Conservation (phyloP, 192 early-diverging fungal species). For the Haplosporangium gracile region DNA sequence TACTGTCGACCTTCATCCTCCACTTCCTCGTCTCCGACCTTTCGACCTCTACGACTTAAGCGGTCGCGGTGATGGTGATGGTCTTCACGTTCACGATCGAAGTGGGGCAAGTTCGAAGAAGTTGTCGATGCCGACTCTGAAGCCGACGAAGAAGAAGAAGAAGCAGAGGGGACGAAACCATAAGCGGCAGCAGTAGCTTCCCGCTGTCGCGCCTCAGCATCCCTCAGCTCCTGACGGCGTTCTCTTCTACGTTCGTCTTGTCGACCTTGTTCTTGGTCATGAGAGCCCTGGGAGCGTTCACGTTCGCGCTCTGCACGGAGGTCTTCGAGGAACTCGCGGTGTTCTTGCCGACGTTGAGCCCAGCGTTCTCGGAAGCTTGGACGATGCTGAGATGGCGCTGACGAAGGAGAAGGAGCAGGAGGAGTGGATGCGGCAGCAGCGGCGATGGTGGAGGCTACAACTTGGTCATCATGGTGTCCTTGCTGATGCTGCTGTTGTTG, state of each 20-base stretch:
- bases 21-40: background rate
- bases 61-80: background rate
- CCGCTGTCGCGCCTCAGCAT: constrained; percentile 20
- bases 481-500: constrained; percentile 8
- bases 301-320: background rate
- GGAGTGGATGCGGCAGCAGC: background rate
- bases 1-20: background rate
- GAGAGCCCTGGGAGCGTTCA: background rate
- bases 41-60: background rate
- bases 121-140: background rate
- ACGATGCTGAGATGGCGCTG: background rate
- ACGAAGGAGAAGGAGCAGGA: background rate
- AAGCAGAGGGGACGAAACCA: background rate
- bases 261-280: background rate
- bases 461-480: background rate
- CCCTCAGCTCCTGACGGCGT: constrained; percentile 26
- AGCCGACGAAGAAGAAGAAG: background rate
- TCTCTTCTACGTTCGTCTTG: constrained; percentile 7
- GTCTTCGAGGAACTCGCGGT: background rate
- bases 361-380: constrained; percentile 20
- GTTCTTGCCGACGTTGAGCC: constrained; percentile 8
- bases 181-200: constrained; percentile 29
- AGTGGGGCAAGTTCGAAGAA: background rate
- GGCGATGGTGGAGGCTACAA: background rate
- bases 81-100: constrained; percentile 16